These are phyloP conservation scores for Microbotryum saponariae DNA, from an alignment of 1,284 basidiomycete genomes.

Conservation along the genomic window DNA sequence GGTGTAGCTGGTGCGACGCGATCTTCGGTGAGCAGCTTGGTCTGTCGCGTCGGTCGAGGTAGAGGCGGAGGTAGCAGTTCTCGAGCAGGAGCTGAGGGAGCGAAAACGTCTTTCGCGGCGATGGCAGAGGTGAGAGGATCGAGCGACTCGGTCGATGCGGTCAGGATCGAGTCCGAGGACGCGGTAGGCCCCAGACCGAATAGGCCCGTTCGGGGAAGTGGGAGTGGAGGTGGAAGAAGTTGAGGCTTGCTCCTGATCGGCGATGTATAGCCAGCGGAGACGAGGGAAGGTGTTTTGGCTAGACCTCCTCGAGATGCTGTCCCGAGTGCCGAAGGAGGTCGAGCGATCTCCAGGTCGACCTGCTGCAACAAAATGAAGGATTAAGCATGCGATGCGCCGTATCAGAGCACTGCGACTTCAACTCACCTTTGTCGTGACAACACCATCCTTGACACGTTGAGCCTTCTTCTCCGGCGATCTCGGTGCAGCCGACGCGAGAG, in stretches of 20 bases:
- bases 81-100: not conserved
- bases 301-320: too few species aligned
- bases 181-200: too few species aligned
- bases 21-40: not conserved
- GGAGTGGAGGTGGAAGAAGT: too few species aligned
- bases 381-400: not conserved
- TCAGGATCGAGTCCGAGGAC: slow-evolving; percentile 1
- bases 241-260: too few species aligned
- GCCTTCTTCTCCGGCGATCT: slow-evolving; percentile 3
- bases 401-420: not conserved
- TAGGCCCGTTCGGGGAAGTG: too few species aligned
- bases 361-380: too few species aligned
- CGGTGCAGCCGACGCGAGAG: not conserved
- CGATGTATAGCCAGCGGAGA: too few species aligned
- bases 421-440: not conserved
- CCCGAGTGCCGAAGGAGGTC: too few species aligned
- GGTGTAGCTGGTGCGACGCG: not conserved
- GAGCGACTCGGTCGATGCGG: slow-evolving; percentile 10
- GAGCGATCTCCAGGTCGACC: too few species aligned
- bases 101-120: slow-evolving; percentile 6
- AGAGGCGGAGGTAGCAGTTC: not conserved
- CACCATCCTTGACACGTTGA: not conserved
- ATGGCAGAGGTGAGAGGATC: not conserved
- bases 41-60: slow-evolving; percentile 1
- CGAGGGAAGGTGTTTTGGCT: too few species aligned